These are phyloP conservation scores for Phaffomyces antillensis DNA, from an alignment of 805 yeast genomes.

Conservation along the genomic window DNA sequence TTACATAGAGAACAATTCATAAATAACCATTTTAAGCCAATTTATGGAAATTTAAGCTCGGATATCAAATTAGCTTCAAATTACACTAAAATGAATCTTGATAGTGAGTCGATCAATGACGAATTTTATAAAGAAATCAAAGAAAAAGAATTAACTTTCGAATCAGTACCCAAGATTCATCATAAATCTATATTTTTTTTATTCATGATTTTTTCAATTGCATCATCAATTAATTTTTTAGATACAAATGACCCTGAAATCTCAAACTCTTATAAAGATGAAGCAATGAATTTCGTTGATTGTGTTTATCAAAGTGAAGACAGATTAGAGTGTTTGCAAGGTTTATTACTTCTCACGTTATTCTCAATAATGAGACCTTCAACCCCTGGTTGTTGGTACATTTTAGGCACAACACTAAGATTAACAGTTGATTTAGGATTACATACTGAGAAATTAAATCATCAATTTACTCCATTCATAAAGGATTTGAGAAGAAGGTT, in stretches of 20 bases:
- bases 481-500: constrained; percentile 66
- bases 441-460: constrained; percentile 53
- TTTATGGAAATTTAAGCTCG: constrained; percentile 62
- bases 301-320: constrained; percentile 51
- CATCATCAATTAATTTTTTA: constrained; percentile 66
- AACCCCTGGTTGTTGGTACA: constrained; percentile 89
- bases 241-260: constrained; percentile 51
- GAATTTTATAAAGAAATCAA: constrained; percentile 9
- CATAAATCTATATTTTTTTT: constrained; percentile 60
- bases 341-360: constrained; percentile 56
- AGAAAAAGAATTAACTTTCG: constrained; percentile 19
- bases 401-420: constrained; percentile 72
- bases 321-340: constrained; percentile 66
- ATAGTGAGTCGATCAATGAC: constrained; percentile 17
- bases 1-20: constrained; percentile 77
- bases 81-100: constrained; percentile 40
- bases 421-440: constrained; percentile 79
- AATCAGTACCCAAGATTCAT: constrained; percentile 39
- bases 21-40: constrained; percentile 59
- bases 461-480: constrained; percentile 42
- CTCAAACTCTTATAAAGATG: constrained; percentile 61
- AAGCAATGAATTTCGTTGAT: constrained; percentile 56
- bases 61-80: constrained; percentile 52
- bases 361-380: constrained; percentile 86
- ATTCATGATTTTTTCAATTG: constrained; percentile 73